phyloP scores from a whole-genome alignment of 108 stramenopile genomes.

The Epithemia pelagica region DNA sequence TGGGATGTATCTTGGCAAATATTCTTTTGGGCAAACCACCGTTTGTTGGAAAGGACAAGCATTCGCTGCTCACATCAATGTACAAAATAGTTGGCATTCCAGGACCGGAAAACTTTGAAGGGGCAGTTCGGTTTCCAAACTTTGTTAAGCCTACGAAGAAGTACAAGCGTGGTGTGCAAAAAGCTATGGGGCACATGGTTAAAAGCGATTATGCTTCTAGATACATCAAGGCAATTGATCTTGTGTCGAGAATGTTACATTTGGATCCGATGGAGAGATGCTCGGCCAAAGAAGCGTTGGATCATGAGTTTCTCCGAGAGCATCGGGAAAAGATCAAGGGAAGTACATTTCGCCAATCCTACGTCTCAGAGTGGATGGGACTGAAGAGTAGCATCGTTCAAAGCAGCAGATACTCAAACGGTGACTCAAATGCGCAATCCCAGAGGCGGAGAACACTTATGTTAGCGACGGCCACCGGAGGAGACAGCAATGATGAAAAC shows the following conservation, averaged over 20 bases:
- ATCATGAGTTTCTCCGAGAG: constrained; percentile 40
- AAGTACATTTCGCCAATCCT: constrained; percentile 42
- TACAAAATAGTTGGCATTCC: constrained; percentile 80
- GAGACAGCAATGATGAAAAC: neutral
- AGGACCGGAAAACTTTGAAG: constrained; percentile 41
- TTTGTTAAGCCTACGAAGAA: constrained; percentile 62
- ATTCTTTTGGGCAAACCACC: constrained; percentile 67
- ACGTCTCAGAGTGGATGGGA: constrained; percentile 66
- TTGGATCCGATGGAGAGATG: constrained; percentile 73
- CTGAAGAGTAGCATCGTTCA: constrained; percentile 32
- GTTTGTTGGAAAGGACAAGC: constrained; percentile 67
- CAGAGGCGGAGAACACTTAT: neutral
- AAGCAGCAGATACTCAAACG: neutral
- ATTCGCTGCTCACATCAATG: constrained; percentile 44
- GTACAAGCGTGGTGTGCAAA: constrained; percentile 67
- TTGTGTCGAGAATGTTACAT: constrained; percentile 65
- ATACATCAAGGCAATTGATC: constrained; percentile 51
- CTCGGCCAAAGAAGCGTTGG: constrained; percentile 61
- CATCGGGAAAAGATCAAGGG: constrained; percentile 19
- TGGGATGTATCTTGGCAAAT: constrained; percentile 71
- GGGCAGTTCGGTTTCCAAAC: constrained; percentile 59
- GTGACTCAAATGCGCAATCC: neutral
- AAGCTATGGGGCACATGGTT: constrained; percentile 63
- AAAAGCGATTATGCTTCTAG: constrained; percentile 27
- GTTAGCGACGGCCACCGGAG: neutral